phyloP scores from a whole-genome alignment of 2,329 filamentous ascomycete species.

The Phyllosticta citribraziliensis region DNA sequence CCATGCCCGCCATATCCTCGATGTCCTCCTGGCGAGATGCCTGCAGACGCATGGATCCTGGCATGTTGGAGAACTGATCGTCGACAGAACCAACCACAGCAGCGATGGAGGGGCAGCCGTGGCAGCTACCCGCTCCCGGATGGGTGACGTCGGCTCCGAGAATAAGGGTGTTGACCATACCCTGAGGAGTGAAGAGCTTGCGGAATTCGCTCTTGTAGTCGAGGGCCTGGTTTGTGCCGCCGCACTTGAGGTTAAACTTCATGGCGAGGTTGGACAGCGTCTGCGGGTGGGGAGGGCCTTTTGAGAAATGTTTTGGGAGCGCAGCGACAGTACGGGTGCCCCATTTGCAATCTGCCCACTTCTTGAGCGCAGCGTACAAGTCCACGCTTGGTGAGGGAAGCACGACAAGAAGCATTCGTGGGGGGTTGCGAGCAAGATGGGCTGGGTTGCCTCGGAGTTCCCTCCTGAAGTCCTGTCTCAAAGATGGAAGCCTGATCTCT shows the following conservation, averaged over 20 bases:
- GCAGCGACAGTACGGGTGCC: not conserved
- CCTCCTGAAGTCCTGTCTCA: not conserved
- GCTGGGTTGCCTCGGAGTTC: not conserved
- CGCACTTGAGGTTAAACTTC: slow-evolving; percentile 1
- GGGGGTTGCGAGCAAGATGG: not conserved
- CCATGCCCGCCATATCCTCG: slow-evolving; percentile 17
- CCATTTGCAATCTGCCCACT: not conserved
- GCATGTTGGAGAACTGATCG: slow-evolving; percentile 19
- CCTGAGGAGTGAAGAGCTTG: not conserved
- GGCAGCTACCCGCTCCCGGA: slow-evolving; percentile 17
- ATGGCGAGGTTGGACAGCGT: slow-evolving; percentile 4
- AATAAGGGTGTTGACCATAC: slow-evolving; percentile 23
- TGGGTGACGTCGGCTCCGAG: slow-evolving; percentile 37
- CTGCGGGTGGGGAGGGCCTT: not conserved
- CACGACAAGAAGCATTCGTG: not conserved
- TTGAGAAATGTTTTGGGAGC: not conserved
- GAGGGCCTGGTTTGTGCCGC: not conserved
- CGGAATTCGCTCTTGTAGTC: not conserved
- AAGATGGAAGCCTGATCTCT: not conserved
- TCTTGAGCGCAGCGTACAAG: slow-evolving; percentile 4
- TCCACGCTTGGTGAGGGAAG: not conserved
- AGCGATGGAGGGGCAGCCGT: slow-evolving; percentile 29
- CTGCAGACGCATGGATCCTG: slow-evolving; percentile 29
- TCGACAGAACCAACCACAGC: slow-evolving; percentile 33
- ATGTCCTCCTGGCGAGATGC: not conserved